phyloP scores from a whole-genome alignment of 805 yeast genomes.

The Priceomyces medius region DNA sequence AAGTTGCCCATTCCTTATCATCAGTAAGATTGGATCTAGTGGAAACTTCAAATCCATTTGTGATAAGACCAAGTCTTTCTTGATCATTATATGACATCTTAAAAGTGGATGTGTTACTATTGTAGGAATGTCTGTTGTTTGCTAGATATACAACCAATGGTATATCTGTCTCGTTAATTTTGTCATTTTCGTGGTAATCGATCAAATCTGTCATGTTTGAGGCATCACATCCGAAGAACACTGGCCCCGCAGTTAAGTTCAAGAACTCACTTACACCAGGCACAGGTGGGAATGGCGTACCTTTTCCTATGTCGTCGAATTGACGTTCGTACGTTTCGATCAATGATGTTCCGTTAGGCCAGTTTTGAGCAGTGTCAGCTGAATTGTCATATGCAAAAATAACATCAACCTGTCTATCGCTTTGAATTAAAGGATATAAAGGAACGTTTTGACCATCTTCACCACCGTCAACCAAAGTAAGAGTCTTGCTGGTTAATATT shows the following conservation, averaged over 20 bases:
- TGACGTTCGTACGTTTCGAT: constrained; percentile 35
- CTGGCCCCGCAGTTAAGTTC: constrained; percentile 54
- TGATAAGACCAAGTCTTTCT: constrained; percentile 58
- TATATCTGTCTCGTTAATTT: constrained; percentile 25
- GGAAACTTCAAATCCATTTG: constrained; percentile 74
- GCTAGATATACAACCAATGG: constrained; percentile 78
- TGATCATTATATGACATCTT: constrained; percentile 58
- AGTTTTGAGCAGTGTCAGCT: constrained; percentile 34
- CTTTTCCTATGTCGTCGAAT: constrained; percentile 46
- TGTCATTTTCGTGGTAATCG: constrained; percentile 19
- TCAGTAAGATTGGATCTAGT: constrained; percentile 64
- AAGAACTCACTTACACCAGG: constrained; percentile 69
- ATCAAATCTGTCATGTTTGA: constrained; percentile 54
- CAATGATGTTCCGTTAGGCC: constrained; percentile 46
- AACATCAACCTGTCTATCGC: constrained; percentile 35
- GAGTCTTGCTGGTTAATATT: constrained; percentile 25
- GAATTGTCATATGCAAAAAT: constrained; percentile 44
- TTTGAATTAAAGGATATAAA: constrained; percentile 39
- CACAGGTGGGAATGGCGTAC: constrained; percentile 74
- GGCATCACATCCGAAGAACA: constrained; percentile 82
- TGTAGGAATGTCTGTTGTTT: constrained; percentile 62
- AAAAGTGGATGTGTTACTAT: constrained; percentile 71
- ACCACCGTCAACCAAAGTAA: constrained; percentile 43
- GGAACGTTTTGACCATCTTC: constrained; percentile 45
- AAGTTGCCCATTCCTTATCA: constrained; percentile 67